Evolutionary conservation across 805 yeast species (phyloP).

Genomic region (Kazachstania taianensis): DNA sequence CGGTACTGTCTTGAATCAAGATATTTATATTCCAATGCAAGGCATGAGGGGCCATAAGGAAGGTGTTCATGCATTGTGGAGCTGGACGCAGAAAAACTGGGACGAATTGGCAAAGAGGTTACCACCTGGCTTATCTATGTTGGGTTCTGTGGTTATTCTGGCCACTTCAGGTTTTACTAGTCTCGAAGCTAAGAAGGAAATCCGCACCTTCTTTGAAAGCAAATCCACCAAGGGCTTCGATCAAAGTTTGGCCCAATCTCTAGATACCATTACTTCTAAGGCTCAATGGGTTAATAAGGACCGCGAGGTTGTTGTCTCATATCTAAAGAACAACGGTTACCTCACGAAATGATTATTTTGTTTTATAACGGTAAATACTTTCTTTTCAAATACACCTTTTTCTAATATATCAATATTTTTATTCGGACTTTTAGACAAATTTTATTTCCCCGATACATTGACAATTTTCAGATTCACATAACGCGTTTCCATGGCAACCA

Average conservation of each 20-base stretch:
- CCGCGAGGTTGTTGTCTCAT: conserved; percentile 34
- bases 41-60: conserved; percentile 53
- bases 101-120: conserved; percentile 49
- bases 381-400: too few relatives aligned
- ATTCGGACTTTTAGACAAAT: too few relatives aligned
- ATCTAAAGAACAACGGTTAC: conserved; percentile 36
- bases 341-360: not conserved
- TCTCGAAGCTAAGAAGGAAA: conserved; percentile 39
- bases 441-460: too few relatives aligned
- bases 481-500: too few relatives aligned
- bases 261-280: conserved; percentile 48
- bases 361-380: too few relatives aligned
- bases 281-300: conserved; percentile 51
- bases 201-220: conserved; percentile 38
- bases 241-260: conserved; percentile 51
- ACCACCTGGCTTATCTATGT: conserved; percentile 73
- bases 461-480: too few relatives aligned
- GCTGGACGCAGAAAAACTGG: conserved; percentile 70
- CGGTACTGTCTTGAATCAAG: conserved; percentile 56
- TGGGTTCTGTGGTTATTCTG: conserved; percentile 59
- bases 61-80: conserved; percentile 63
- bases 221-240: conserved; percentile 54
- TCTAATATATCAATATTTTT: too few relatives aligned
- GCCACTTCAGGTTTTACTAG: conserved; percentile 54
- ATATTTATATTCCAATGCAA: conserved; percentile 63